A percentile compares a stretch with the other conserved stretches of the same genome.
These are phyloP conservation scores for Metschnikowia lochheadii DNA, from an alignment of 805 yeast genomes.

Conservation along the genomic window DNA sequence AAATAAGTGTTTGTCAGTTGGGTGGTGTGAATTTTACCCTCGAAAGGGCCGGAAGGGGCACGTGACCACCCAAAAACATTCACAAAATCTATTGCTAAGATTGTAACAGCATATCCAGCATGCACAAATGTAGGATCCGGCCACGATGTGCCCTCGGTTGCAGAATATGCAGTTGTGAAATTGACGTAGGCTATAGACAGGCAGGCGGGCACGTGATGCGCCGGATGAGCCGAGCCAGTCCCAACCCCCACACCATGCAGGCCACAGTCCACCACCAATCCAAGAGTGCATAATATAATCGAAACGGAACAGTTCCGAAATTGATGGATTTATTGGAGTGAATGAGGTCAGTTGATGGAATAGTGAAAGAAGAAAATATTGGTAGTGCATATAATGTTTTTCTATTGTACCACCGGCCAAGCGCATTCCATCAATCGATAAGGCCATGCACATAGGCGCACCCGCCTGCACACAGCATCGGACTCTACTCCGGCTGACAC, in stretches of 20 bases:
- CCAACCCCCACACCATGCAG: background rate
- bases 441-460: background rate
- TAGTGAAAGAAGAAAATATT: background rate
- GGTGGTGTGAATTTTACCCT: too few species aligned
- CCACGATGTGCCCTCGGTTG: background rate
- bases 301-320: too few species aligned
- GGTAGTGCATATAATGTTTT: background rate
- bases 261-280: too few species aligned
- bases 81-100: too few species aligned
- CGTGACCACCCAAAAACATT: too few species aligned
- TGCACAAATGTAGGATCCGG: background rate
- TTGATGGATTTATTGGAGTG: too few species aligned
- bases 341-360: background rate
- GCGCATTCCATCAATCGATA: background rate
- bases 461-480: conserved; percentile 12
- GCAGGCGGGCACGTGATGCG: background rate
- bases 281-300: too few species aligned
- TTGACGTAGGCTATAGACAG: background rate
- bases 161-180: background rate
- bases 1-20: too few species aligned
- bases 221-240: background rate
- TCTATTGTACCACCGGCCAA: background rate
- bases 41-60: too few species aligned
- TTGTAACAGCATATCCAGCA: too few species aligned
- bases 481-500: conserved; percentile 25